Base-by-base conservation (phyloP, 139 green algal genomes). In the Tetradesmus lagerheimii region DNA sequence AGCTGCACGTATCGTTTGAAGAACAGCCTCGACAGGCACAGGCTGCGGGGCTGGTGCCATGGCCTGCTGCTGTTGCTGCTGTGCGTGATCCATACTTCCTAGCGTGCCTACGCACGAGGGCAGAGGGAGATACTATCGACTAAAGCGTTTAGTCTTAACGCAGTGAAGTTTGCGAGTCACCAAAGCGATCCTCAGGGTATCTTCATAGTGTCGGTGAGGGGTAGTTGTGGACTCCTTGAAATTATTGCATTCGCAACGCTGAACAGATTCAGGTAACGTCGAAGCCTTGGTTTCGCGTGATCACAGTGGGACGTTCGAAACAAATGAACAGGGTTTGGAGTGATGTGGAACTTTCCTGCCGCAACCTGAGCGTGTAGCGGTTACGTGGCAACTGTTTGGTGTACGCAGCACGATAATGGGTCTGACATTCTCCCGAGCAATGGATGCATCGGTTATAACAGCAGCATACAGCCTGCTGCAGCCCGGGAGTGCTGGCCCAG, bases 1-100 rank as follows among this genome's bases (percentile, higher is more conserved):
- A 1, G 92, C 90, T 4, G 78, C 92, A 66, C 84, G 80, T 25
- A 95, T 87, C 3, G 90, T 91, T 9, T 82, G 35, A 39, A 92
- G 77, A 37, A 94, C 92, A 16, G 83, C 67, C 25, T 92, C 77
- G 77, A 85, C 86, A 4, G 81, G 81, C 0, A 93, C 67, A 5
- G 87, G 75, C 34, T 77, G 62, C 35, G 78, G 23, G 1, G 50
- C 47, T 31, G 66, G 39, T 12, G 71, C 45, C 39, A 79, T 31
- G 34, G 41, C 47, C 81, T 87, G 81, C 37, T 45, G 81, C 67
- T 39, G n/a, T 39, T 34, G 67, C 67, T 78, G 57, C 57, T 71
- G 57, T 27, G 20, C 23, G 57, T 71, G 57, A 71, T 71, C 57
- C 57, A 71, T 71, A 31, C 23, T n/a, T 71, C 23, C 15, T 23